Base-by-base conservation (phyloP, 371 early-diverging fungal genomes). In the Apophysomyces ossiformis region DNA sequence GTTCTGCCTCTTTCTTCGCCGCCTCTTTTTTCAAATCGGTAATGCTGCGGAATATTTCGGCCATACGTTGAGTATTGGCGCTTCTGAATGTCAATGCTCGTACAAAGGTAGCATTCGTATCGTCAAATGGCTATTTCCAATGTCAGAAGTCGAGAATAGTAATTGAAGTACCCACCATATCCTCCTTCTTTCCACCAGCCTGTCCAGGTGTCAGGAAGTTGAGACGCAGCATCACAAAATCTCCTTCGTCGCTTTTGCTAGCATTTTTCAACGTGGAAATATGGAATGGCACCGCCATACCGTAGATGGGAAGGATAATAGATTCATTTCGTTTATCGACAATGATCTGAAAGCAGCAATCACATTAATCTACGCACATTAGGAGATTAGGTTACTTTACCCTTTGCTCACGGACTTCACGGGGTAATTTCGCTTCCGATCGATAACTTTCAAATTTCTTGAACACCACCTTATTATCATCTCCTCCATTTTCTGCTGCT, bases 271-370 rank as follows among this genome's bases (percentile, higher is more conserved):
- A 78, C 0, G 95, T 95, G 13, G 95, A 92, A 58, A 99, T 94
- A 81, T 99, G 99, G 89, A 99, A 99, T 21, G 99, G 99, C 4
- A 99, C 99, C 0, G 98, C 92, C 75, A 93, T 90, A 38, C 98
- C 98, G 70, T 96, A 95, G 43, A 99, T 93, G 4, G 99, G 99
- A 36, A 99, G 79, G 56, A 99, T 88, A 60, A 99, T 85, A 8
- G 97, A 84, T 58, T 96, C 94, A 39, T 86, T 89, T 43, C 92
- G 88, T 62, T 86, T 87, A 79, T 99, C 99, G 2, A 99, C 95
- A 26, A 92, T 72, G 72, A 99, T 95, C 87, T 94, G 54, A 57
- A 7, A 57, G 38, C 2, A 57, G 7, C 4, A 80, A 45, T 37
- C 15, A 2, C 21, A 13, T 47, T 32, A 35, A 11, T 1, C 8